phyloP scores from a whole-genome alignment of 2,329 filamentous ascomycete species.

The Epicoccum sorghinum region DNA sequence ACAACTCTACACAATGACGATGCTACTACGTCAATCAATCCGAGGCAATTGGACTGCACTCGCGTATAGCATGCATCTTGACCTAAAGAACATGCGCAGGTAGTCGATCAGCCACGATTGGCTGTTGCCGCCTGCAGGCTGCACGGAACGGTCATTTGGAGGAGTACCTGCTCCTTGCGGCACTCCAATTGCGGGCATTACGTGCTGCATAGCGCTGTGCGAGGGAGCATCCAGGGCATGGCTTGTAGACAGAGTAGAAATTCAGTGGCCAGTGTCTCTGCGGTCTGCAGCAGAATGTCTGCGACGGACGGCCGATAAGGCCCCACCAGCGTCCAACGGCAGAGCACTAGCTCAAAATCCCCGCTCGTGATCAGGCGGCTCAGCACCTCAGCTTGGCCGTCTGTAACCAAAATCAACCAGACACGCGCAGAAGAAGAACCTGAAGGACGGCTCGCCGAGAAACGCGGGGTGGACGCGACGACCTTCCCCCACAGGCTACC shows the following conservation, averaged over 20 bases:
- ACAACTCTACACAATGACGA: neutral
- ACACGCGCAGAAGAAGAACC: neutral
- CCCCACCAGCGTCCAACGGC: neutral
- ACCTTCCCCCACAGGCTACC: constrained; percentile 15
- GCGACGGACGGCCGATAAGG: neutral
- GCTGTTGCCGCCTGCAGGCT: constrained; percentile 5
- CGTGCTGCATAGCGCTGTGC: neutral
- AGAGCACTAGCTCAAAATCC: neutral
- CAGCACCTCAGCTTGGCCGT: constrained; percentile 7
- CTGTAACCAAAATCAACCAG: constrained; percentile 2
- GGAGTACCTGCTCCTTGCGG: neutral
- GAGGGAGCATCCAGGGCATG: too few relatives aligned
- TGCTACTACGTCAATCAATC: neutral
- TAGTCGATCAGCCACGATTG: neutral
- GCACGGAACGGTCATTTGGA: constrained; percentile 1
- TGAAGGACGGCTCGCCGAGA: neutral
- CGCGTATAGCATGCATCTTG: neutral
- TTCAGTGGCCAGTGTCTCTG: neutral
- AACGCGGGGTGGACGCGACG: constrained; percentile 14
- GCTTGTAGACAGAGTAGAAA: too few relatives aligned
- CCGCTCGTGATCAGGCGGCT: constrained; percentile 12
- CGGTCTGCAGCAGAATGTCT: neutral
- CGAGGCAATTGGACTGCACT: neutral
- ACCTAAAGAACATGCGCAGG: neutral
- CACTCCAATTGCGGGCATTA: neutral